Evolutionary conservation across 805 yeast species (phyloP).

Genomic region (Barnettozyma siamensis): DNA sequence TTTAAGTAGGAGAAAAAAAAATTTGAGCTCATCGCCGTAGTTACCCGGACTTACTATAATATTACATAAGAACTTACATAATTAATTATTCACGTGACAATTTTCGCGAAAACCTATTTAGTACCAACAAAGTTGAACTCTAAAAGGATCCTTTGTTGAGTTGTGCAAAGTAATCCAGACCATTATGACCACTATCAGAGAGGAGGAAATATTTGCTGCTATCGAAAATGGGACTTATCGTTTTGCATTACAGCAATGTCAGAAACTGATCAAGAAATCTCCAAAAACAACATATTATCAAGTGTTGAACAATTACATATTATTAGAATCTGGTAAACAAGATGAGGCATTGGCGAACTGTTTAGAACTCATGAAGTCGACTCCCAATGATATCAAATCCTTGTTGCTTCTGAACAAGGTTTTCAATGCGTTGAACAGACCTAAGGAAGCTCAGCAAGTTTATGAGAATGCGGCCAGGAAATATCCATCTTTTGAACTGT

Average conservation of each 20-base stretch:
- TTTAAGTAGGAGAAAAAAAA: constrained; percentile 1
- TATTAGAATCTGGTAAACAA: constrained; percentile 28
- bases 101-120: too few species aligned
- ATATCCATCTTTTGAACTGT: constrained; percentile 44
- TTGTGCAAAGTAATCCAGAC: too few species aligned
- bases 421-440: constrained; percentile 34
- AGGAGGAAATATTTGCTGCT: constrained; percentile 34
- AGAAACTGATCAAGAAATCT: constrained; percentile 42
- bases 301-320: constrained; percentile 28
- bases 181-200: constrained; percentile 26
- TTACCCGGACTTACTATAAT: constrained; percentile 2
- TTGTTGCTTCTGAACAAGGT: constrained; percentile 42
- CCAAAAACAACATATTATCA: constrained; percentile 54
- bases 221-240: constrained; percentile 49
- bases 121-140: background rate
- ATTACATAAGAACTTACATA: background rate
- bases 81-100: too few species aligned
- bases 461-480: constrained; percentile 56
- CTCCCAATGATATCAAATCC: constrained; percentile 52
- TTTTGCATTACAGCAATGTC: constrained; percentile 45
- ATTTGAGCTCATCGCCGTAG: constrained; percentile 9
- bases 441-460: constrained; percentile 38
- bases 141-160: too few species aligned
- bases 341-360: constrained; percentile 22
- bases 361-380: constrained; percentile 23